Evolutionary conservation across 768 basidiomycete species (phyloP).

Genomic region (Podaxis carcinomalis): DNA sequence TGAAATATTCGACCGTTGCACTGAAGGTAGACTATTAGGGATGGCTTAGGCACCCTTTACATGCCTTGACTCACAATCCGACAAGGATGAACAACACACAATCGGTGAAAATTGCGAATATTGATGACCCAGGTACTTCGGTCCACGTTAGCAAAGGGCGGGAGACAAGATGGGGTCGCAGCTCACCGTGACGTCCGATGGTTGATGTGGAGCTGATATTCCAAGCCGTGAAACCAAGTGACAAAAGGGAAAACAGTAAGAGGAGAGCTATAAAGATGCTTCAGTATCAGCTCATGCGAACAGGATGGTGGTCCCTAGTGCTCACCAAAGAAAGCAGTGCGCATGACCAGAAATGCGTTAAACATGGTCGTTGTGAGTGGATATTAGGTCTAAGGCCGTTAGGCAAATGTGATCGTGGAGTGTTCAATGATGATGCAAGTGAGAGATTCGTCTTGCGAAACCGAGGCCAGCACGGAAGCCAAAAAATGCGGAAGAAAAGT

Average conservation of each 20-base stretch:
- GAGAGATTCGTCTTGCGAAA: background rate
- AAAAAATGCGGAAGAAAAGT: conserved; percentile 5
- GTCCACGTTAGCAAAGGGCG: background rate
- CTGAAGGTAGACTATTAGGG: conserved; percentile 16
- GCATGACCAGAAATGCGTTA: conserved; percentile 52
- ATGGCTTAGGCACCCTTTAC: background rate
- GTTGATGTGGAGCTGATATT: conserved; percentile 38
- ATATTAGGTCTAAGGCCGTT: background rate
- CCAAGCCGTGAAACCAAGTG: conserved; percentile 56
- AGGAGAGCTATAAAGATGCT: conserved; percentile 35
- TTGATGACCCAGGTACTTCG: conserved; percentile 42
- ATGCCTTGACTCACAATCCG: conserved; percentile 25
- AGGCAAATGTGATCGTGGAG: background rate
- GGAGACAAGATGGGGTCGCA: conserved; percentile 20
- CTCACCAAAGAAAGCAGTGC: conserved; percentile 57
- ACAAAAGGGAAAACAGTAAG: conserved; percentile 45
- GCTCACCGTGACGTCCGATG: conserved; percentile 21
- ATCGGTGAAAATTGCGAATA: conserved; percentile 46
- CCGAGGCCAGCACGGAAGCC: conserved; percentile 9
- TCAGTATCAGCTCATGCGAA: background rate
- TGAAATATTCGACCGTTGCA: conserved; percentile 32
- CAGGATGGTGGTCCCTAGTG: background rate
- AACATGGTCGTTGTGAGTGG: conserved; percentile 23
- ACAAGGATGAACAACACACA: conserved; percentile 31
- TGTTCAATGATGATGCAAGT: background rate